Conservation (phyloP, 768 basidiomycete species). For the Postia placenta region DNA sequence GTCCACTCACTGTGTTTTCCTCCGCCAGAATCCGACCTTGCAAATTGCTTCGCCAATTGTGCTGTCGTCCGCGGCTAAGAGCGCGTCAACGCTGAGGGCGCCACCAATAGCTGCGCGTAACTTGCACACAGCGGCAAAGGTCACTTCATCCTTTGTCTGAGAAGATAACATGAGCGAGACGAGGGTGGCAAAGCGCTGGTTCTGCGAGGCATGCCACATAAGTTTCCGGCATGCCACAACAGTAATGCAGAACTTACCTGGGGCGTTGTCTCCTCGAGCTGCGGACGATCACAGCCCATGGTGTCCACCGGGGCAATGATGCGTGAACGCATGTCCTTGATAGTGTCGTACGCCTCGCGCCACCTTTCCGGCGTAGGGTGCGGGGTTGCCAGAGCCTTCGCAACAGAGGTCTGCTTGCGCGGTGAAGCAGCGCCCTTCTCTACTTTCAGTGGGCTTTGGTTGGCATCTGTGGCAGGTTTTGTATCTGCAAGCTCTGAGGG, state of each 20-base stretch:
- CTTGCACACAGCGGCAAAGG: constrained; percentile 69
- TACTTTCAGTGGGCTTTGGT: not conserved
- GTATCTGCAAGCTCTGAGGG: not conserved
- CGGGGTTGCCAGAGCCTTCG: constrained; percentile 9
- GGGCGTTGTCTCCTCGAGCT: constrained; percentile 55
- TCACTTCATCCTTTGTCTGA: constrained; percentile 92
- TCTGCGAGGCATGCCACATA: constrained; percentile 39
- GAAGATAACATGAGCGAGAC: constrained; percentile 94
- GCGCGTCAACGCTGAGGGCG: constrained; percentile 64
- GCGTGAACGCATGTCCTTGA: constrained; percentile 68
- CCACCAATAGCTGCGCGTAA: constrained; percentile 73
- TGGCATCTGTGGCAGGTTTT: not conserved
- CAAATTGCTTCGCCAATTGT: constrained; percentile 71
- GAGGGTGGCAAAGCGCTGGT: constrained; percentile 75
- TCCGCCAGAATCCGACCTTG: constrained; percentile 91
- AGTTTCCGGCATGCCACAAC: not conserved
- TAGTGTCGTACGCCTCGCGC: constrained; percentile 54
- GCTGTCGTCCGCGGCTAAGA: constrained; percentile 56
- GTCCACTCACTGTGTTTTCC: constrained; percentile 67
- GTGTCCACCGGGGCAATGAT: constrained; percentile 86
- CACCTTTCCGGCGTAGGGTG: constrained; percentile 16
- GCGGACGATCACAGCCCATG: constrained; percentile 80
- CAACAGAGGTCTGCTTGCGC: constrained; percentile 11
- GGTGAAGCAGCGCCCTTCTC: constrained; percentile 4
- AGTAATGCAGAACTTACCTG: constrained; percentile 37